Conservation (phyloP, 257 asterid genomes). For the Thymus mandschuricus region DNA sequence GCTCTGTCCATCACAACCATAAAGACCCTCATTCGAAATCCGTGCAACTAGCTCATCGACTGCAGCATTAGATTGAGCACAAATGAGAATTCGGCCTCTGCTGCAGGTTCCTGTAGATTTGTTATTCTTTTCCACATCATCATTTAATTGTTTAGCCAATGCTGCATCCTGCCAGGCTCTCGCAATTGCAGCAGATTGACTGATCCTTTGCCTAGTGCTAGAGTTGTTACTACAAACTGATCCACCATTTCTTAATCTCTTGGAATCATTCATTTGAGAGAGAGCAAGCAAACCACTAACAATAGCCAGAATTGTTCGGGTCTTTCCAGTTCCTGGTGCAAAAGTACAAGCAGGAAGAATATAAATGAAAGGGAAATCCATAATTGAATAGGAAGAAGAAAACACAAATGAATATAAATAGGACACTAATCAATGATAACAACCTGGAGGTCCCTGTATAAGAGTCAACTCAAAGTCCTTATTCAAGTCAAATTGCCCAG, state of each 20-base stretch:
- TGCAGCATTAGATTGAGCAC: conserved; percentile 99
- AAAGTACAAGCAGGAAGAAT: conserved; percentile 28
- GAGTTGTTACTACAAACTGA: conserved; percentile 40
- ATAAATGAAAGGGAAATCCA: conserved; percentile 20
- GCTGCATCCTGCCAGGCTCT: conserved; percentile 99
- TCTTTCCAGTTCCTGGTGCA: conserved; percentile 88
- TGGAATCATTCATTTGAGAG: conserved; percentile 55
- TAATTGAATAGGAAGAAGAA: conserved; percentile 14
- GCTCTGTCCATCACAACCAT: conserved; percentile 69
- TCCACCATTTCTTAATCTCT: conserved; percentile 47
- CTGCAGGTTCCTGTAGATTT: conserved; percentile 47
- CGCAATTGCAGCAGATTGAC: conserved; percentile 85
- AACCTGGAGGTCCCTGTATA: conserved; percentile 99
- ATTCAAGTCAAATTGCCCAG: conserved; percentile 63
- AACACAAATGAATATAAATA: conserved; percentile 15
- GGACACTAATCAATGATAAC: conserved; percentile 21
- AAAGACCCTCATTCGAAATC: conserved; percentile 79
- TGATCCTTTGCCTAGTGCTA: conserved; percentile 51
- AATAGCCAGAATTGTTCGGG: conserved; percentile 89
- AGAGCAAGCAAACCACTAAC: conserved; percentile 83
- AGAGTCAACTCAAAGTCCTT: conserved; percentile 77
- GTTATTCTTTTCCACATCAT: conserved; percentile 49
- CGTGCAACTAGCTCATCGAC: conserved; percentile 95
- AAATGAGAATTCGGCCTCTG: conserved; percentile 84
- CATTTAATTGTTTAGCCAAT: conserved; percentile 72